These are phyloP conservation scores for Fusarium bactridioides DNA, from an alignment of 2,329 filamentous ascomycete species.

Conservation along the genomic window DNA sequence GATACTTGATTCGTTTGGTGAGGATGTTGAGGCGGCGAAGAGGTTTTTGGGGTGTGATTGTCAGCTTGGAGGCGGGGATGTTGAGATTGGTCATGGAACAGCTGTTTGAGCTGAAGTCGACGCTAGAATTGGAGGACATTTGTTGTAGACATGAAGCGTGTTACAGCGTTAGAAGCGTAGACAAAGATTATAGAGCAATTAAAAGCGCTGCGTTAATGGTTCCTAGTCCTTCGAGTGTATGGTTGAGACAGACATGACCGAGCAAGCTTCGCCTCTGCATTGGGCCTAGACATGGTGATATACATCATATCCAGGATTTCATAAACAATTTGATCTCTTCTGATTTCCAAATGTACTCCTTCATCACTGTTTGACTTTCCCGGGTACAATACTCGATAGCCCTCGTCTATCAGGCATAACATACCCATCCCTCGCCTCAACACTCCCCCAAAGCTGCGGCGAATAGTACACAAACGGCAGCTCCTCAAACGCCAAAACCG, in stretches of 20 bases:
- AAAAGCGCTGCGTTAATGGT: background rate
- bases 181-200: background rate
- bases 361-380: background rate
- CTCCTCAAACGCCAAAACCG: conserved; percentile 40
- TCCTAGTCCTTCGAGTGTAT: background rate
- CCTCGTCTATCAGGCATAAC: conserved; percentile 37
- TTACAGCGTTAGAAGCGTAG: background rate
- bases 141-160: background rate
- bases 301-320: fast-evolving
- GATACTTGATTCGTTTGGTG: conserved; percentile 53
- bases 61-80: conserved; percentile 5
- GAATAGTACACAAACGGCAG: conserved; percentile 42
- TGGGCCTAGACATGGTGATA: background rate
- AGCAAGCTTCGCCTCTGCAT: background rate
- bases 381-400: conserved; percentile 24
- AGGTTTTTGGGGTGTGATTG: conserved; percentile 71
- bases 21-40: conserved; percentile 62
- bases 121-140: background rate
- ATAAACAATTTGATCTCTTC: fast-evolving
- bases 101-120: background rate
- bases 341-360: fast-evolving
- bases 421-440: conserved; percentile 34
- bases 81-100: conserved; percentile 21
- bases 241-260: background rate
- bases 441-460: conserved; percentile 39